A percentile compares a stretch with the other conserved stretches of the same genome.
phyloP scores from a whole-genome alignment of 2,329 filamentous ascomycete species.

The Pseudofabraea citricarpa region DNA sequence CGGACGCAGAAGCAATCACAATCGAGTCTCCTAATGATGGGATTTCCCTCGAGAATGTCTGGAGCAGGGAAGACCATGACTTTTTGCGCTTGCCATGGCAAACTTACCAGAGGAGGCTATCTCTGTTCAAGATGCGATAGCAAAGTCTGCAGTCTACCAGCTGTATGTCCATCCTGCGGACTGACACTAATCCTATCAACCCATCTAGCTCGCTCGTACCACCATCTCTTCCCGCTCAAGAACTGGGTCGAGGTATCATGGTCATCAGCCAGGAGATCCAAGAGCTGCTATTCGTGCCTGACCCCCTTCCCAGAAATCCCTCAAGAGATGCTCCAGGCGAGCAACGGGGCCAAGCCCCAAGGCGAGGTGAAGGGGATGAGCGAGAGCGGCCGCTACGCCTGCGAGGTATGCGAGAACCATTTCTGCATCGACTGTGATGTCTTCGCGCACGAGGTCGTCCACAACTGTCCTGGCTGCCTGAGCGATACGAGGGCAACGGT shows the following conservation, averaged over 20 bases:
- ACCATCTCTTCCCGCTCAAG: slow-evolving; percentile 83
- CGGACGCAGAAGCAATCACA: slow-evolving; percentile 55
- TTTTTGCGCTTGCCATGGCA: slow-evolving; percentile 87
- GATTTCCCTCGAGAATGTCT: slow-evolving; percentile 83
- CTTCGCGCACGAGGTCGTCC: slow-evolving; percentile 87
- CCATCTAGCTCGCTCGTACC: slow-evolving; percentile 86
- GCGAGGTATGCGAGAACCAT: slow-evolving; percentile 78
- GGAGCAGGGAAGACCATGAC: slow-evolving; percentile 61
- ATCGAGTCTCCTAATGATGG: slow-evolving; percentile 86
- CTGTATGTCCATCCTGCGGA: slow-evolving; percentile 86
- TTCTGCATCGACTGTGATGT: slow-evolving; percentile 99
- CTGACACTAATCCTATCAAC: slow-evolving; percentile 93
- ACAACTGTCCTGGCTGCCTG: slow-evolving; percentile 88
- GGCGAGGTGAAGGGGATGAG: slow-evolving; percentile 58
- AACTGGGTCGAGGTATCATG: slow-evolving; percentile 92
- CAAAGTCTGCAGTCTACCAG: slow-evolving; percentile 85
- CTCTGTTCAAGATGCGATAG: slow-evolving; percentile 81
- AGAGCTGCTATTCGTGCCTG: slow-evolving; percentile 75
- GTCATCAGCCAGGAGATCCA: slow-evolving; percentile 53
- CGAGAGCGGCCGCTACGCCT: slow-evolving; percentile 85
- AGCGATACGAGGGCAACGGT: slow-evolving; percentile 16
- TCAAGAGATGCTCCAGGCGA: neutral
- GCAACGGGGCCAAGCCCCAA: slow-evolving; percentile 23
- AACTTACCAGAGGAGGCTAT: slow-evolving; percentile 79
- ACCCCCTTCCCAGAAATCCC: slow-evolving; percentile 56